Percentiles rank a stretch among this genome's conserved stretches.
These are phyloP conservation scores for Glutinoglossum americanum DNA, from an alignment of 495 filamentous ascomycete genomes.

Conservation along the genomic window DNA sequence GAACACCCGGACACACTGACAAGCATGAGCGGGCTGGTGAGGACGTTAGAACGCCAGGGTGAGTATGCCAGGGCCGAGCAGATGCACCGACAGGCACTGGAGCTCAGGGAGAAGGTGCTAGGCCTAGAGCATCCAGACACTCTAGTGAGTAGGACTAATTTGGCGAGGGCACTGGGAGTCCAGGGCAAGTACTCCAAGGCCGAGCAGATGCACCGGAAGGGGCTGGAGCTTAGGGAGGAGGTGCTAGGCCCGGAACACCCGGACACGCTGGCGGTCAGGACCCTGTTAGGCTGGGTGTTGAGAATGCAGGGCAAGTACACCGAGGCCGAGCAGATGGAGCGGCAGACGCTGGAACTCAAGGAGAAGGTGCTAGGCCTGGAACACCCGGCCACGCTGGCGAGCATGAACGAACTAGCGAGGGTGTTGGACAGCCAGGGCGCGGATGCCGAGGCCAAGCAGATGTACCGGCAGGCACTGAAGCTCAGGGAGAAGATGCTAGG, in stretches of 20 bases:
- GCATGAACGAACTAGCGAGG: neutral
- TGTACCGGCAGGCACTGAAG: neutral
- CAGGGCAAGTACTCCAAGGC: too few species aligned
- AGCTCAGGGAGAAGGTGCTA: too few species aligned
- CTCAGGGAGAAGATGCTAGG: neutral
- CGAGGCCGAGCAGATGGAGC: neutral
- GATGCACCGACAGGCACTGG: too few species aligned
- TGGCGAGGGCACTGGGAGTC: too few species aligned
- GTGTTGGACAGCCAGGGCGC: neutral
- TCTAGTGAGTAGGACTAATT: too few species aligned
- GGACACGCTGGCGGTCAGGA: conserved; percentile 2
- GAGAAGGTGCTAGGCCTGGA: neutral
- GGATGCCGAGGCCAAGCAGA: neutral
- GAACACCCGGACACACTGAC: too few species aligned
- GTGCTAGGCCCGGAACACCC: neutral
- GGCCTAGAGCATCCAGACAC: too few species aligned
- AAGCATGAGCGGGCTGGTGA: too few species aligned
- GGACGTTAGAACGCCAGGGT: too few species aligned
- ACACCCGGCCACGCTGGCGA: neutral
- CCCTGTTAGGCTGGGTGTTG: neutral
- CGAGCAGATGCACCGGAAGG: neutral
- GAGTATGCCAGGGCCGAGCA: too few species aligned
- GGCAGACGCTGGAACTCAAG: neutral
- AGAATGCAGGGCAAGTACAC: neutral
- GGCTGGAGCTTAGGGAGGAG: neutral